Conservation (phyloP, 192 early-diverging fungal genomes). For the Pilobolus umbonatus region DNA sequence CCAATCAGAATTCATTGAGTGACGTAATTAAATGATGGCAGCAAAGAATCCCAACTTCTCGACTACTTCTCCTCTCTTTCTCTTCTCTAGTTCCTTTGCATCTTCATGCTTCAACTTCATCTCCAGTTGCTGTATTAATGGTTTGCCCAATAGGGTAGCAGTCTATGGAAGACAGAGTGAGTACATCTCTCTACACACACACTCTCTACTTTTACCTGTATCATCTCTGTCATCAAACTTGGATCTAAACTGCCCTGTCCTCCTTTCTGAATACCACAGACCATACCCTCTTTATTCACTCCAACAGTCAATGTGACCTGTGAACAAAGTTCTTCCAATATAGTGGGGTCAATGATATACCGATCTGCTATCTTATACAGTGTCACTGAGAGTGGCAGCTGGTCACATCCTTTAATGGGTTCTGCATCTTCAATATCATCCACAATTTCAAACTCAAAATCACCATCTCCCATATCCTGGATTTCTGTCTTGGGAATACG, state of each 20-base stretch:
- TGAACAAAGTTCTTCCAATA: slow-evolving; percentile 85
- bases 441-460: slow-evolving; percentile 88
- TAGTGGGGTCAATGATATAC: slow-evolving; percentile 84
- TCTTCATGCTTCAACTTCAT: slow-evolving; percentile 45
- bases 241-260: slow-evolving; percentile 72
- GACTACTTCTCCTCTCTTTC: slow-evolving; percentile 35
- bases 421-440: slow-evolving; percentile 86
- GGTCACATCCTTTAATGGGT: slow-evolving; percentile 66
- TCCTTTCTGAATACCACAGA: slow-evolving; percentile 87
- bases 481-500: slow-evolving; percentile 79
- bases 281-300: slow-evolving; percentile 72
- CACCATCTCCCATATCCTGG: slow-evolving; percentile 73
- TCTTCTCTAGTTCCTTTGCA: slow-evolving; percentile 36
- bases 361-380: slow-evolving; percentile 83
- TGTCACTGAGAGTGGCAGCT: slow-evolving; percentile 81
- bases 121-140: slow-evolving; percentile 45
- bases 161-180: slow-evolving; percentile 16
- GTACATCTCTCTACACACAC: background rate
- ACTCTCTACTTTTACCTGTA: slow-evolving; percentile 44
- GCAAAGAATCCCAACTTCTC: slow-evolving; percentile 60
- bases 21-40: slow-evolving; percentile 32
- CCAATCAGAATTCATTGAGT: background rate
- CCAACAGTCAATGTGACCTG: slow-evolving; percentile 74
- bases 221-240: slow-evolving; percentile 72
- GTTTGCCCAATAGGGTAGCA: slow-evolving; percentile 42